Evolutionary conservation across 352 stramenopile genomes (phyloP).

Genomic region (Pseudoperonospora humuli): DNA sequence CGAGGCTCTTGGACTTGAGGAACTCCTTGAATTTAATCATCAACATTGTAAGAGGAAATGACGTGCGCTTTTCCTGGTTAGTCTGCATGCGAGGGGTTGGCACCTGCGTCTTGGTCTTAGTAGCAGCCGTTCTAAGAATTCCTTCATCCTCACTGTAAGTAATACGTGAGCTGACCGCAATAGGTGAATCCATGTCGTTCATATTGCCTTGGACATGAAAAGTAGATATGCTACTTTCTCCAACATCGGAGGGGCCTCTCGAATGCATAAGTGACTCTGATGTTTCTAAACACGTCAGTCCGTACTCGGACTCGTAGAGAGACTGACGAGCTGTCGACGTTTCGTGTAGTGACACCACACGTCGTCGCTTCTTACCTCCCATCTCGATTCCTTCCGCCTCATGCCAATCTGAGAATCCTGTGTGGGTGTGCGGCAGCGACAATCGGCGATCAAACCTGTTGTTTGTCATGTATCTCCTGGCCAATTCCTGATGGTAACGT

Average conservation of each 20-base stretch:
- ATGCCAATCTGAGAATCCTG: slow-evolving; percentile 4
- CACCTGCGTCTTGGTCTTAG: neutral
- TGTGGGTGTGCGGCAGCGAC: neutral
- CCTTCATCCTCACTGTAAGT: slow-evolving; percentile 2
- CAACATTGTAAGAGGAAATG: slow-evolving; percentile 41
- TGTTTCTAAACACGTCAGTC: slow-evolving; percentile 9
- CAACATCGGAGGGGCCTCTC: neutral
- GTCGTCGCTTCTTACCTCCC: slow-evolving; percentile 10
- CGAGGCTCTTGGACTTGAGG: slow-evolving; percentile 43
- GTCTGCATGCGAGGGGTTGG: neutral
- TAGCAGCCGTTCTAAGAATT: neutral
- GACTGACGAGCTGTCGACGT: neutral
- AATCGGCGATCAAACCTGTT: slow-evolving; percentile 3
- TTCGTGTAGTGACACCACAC: neutral
- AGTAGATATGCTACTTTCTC: neutral
- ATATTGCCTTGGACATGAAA: slow-evolving; percentile 1
- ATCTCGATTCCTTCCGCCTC: neutral
- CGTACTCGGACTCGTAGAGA: slow-evolving; percentile 13
- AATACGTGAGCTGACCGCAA: neutral
- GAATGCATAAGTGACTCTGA: slow-evolving; percentile 4
- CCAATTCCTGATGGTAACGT: neutral
- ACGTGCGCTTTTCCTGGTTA: slow-evolving; percentile 13
- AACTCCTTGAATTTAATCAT: slow-evolving; percentile 66
- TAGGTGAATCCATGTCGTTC: neutral
- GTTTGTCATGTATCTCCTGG: slow-evolving; percentile 4